Conservation (phyloP, 2,329 filamentous ascomycete species). For the Colletotrichum sp. region DNA sequence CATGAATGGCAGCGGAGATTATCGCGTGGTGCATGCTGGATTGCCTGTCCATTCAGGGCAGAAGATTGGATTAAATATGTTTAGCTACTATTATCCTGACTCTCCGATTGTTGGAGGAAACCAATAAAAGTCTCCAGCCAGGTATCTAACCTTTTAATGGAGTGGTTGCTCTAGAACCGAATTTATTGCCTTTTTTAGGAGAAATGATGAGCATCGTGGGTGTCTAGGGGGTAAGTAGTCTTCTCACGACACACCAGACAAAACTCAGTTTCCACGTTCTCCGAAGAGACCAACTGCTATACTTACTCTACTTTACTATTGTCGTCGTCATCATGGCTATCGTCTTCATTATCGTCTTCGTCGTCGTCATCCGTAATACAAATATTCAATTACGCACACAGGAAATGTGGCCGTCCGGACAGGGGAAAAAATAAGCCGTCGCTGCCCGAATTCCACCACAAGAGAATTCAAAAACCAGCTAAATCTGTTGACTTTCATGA, state of each 20-base stretch:
- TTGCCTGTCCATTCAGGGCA: neutral
- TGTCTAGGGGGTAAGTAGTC: rapidly evolving
- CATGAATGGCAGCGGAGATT: neutral
- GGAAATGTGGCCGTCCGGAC: too few relatives aligned
- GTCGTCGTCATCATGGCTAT: too few relatives aligned
- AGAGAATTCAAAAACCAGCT: neutral
- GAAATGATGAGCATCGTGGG: neutral
- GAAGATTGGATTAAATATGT: neutral
- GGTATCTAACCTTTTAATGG: rapidly evolving
- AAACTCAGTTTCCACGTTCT: rapidly evolving
- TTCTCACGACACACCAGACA: neutral
- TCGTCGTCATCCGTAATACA: too few relatives aligned
- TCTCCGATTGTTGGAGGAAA: neutral
- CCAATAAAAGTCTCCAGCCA: neutral
- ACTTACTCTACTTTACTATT: too few relatives aligned
- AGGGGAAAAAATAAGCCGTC: too few relatives aligned
- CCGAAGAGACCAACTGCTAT: rapidly evolving
- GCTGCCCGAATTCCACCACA: neutral
- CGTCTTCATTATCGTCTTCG: too few relatives aligned
- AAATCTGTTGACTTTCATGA: neutral
- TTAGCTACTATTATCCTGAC: neutral
- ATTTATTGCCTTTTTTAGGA: neutral
- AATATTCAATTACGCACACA: too few relatives aligned
- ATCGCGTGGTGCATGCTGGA: neutral
- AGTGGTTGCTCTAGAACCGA: neutral